These are phyloP conservation scores for Chalara sp. DNA, from an alignment of 2,329 filamentous ascomycete species.

Conservation along the genomic window DNA sequence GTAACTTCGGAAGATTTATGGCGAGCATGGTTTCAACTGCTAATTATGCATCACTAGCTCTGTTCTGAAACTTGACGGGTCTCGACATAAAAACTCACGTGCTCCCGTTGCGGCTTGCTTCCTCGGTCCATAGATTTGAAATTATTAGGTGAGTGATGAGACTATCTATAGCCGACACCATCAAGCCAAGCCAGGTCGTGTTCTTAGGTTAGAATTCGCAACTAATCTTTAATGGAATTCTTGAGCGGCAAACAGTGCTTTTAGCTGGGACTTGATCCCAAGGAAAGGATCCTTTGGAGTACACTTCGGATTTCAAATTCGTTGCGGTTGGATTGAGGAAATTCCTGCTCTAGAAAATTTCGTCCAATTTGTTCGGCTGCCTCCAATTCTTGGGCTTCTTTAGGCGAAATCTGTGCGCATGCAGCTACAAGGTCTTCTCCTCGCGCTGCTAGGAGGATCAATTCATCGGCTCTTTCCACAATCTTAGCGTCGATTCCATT, in stretches of 20 bases:
- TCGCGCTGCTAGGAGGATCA: conserved; percentile 60
- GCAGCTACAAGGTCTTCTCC: conserved; percentile 71
- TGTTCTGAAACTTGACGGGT: no score
- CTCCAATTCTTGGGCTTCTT: conserved; percentile 60
- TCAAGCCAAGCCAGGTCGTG: neutral
- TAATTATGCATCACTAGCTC: no score
- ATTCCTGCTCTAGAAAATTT: conserved; percentile 41
- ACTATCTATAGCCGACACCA: neutral
- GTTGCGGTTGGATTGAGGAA: conserved; percentile 8
- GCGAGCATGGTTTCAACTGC: no score
- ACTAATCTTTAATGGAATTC: conserved; percentile 13
- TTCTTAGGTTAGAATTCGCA: conserved; percentile 2
- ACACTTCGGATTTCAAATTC: conserved; percentile 20
- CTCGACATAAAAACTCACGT: neutral
- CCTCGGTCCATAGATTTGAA: neutral
- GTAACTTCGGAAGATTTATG: no score
- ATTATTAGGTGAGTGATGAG: neutral
- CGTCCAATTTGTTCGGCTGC: conserved; percentile 58
- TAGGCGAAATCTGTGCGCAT: conserved; percentile 59
- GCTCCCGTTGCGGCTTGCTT: neutral
- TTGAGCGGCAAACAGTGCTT: neutral
- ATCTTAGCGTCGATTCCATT: conserved; percentile 73
- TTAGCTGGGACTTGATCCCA: conserved; percentile 7
- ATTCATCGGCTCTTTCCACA: conserved; percentile 66
- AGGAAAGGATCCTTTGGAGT: conserved; percentile 20